Conservation (phyloP, 169 alveolate species). For the Plasmodium reichenowi region DNA sequence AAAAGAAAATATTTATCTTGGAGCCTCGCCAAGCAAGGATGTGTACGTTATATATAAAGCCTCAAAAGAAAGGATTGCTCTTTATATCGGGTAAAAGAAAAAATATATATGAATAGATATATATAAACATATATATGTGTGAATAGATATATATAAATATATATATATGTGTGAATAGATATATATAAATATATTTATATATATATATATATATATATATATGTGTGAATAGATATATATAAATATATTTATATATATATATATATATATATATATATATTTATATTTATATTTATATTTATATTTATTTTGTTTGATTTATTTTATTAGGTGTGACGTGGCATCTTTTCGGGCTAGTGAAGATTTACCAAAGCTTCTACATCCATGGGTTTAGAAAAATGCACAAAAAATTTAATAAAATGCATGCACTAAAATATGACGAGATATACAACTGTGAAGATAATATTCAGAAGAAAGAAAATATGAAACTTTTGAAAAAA, state of each 20-base stretch:
- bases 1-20: conserved; percentile 46
- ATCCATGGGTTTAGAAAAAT: conserved; percentile 27
- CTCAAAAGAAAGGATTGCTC: conserved; percentile 16
- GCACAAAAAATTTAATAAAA: conserved; percentile 27
- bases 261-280: background rate
- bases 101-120: too few species aligned
- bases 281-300: background rate
- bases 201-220: too few species aligned
- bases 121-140: background rate
- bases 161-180: background rate
- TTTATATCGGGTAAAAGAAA: conserved; percentile 41
- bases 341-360: conserved; percentile 63
- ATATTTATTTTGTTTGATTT: background rate
- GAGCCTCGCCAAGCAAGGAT: conserved; percentile 39
- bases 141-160: background rate
- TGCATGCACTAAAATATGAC: conserved; percentile 45
- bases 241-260: background rate
- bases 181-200: background rate
- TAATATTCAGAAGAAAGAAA: conserved; percentile 15
- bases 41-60: conserved; percentile 32
- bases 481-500: conserved; percentile 18
- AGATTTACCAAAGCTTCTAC: conserved; percentile 44
- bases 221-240: background rate
- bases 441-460: conserved; percentile 38
- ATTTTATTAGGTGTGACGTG: conserved; percentile 28